Conservation (phyloP, 1,284 basidiomycete species). For the Vanrija sp. region DNA sequence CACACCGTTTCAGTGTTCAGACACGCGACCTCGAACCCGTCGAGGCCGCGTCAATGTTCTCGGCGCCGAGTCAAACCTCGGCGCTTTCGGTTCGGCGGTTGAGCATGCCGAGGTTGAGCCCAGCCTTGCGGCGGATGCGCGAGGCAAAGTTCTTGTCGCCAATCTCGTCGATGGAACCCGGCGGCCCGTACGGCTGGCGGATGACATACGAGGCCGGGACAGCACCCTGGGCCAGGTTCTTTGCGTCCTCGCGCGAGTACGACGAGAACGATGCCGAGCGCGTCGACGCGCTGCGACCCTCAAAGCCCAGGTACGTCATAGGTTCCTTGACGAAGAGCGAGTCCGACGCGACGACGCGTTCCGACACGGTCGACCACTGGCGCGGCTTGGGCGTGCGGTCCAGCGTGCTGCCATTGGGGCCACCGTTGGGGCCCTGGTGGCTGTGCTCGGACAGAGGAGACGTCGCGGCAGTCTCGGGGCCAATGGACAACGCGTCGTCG, state of each 20-base stretch:
- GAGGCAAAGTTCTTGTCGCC: slow-evolving; percentile 80
- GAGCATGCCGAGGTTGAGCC: slow-evolving; percentile 34
- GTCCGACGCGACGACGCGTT: slow-evolving; percentile 14
- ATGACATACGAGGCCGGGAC: slow-evolving; percentile 37
- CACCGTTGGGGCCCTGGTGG: neutral
- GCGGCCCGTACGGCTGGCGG: slow-evolving; percentile 80
- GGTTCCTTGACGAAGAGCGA: slow-evolving; percentile 11
- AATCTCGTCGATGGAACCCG: slow-evolving; percentile 76
- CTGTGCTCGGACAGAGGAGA: slow-evolving; percentile 11
- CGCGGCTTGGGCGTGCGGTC: neutral
- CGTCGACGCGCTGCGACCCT: neutral
- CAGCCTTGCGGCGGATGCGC: slow-evolving; percentile 24
- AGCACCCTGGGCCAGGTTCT: too few species aligned
- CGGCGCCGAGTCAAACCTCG: neutral
- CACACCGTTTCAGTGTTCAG: neutral
- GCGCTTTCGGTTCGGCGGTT: slow-evolving; percentile 20
- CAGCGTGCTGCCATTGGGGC: too few species aligned
- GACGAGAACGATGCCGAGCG: slow-evolving; percentile 17
- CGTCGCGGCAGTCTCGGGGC: slow-evolving; percentile 11
- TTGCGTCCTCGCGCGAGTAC: neutral
- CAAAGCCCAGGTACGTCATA: slow-evolving; percentile 5
- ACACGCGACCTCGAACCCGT: neutral
- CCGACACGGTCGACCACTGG: slow-evolving; percentile 13
- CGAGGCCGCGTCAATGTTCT: neutral
- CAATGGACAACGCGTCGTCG: slow-evolving; percentile 14